Evolutionary conservation across 1,284 basidiomycete genomes (phyloP).

Genomic region (Marasmius tenuissimus): DNA sequence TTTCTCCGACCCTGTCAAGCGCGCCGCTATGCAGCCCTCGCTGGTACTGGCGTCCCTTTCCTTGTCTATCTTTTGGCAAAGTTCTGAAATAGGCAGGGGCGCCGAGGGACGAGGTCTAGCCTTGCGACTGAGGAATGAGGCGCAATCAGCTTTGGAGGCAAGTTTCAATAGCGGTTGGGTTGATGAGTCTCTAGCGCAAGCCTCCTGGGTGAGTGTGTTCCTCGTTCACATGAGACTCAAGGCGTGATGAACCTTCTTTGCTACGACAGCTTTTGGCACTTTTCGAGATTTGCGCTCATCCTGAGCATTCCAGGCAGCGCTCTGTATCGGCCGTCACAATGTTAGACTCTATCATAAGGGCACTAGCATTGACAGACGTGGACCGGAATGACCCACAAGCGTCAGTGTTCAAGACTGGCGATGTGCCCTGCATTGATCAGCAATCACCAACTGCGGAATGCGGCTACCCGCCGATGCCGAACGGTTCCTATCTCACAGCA

Average conservation of each 20-base stretch:
- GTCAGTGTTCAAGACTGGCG: slow-evolving; percentile 47
- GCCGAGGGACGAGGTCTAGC: slow-evolving; percentile 52
- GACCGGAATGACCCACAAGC: slow-evolving; percentile 41
- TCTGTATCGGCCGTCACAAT: slow-evolving; percentile 56
- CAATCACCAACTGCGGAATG: slow-evolving; percentile 7
- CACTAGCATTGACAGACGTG: slow-evolving; percentile 49
- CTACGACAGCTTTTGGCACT: slow-evolving; percentile 56
- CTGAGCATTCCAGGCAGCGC: slow-evolving; percentile 51
- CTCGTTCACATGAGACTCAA: slow-evolving; percentile 9
- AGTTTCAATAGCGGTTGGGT: slow-evolving; percentile 70
- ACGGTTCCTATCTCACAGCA: slow-evolving; percentile 15
- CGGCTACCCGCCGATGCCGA: slow-evolving; percentile 15
- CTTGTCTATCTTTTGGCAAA: slow-evolving; percentile 67
- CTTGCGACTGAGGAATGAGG: slow-evolving; percentile 59
- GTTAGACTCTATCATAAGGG: slow-evolving; percentile 67
- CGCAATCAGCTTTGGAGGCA: slow-evolving; percentile 69
- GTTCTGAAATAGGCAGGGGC: slow-evolving; percentile 57
- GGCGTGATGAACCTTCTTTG: not conserved
- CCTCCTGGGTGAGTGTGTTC: slow-evolving; percentile 58
- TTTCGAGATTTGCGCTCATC: slow-evolving; percentile 72
- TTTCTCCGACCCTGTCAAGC: slow-evolving; percentile 52
- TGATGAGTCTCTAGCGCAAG: slow-evolving; percentile 68
- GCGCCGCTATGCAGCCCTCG: slow-evolving; percentile 65
- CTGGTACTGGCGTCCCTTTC: slow-evolving; percentile 65
- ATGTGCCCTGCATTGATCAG: slow-evolving; percentile 33